These are phyloP conservation scores for Oenanthe javanica DNA, from an alignment of 140 eudicot genomes.

Conservation along the genomic window DNA sequence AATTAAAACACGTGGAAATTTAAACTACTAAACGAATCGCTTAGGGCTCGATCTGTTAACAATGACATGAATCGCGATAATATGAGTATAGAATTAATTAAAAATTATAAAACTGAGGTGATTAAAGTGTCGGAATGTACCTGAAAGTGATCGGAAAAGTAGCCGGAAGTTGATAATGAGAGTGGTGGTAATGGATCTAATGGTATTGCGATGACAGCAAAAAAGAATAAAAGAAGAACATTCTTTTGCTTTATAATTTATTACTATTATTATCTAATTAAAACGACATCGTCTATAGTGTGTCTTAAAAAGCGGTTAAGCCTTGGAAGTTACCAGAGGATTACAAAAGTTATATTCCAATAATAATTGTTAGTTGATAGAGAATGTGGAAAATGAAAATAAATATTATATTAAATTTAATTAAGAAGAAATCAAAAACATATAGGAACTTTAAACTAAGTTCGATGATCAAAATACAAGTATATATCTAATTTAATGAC, in stretches of 20 bases:
- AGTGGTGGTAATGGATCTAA: neutral
- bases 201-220: neutral
- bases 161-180: neutral
- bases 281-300: too few relatives aligned
- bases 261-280: too few relatives aligned
- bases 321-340: too few relatives aligned
- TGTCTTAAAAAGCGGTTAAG: too few relatives aligned
- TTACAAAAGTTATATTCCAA: too few relatives aligned
- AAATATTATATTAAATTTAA: too few relatives aligned
- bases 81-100: neutral
- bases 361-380: too few relatives aligned
- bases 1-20: neutral
- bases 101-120: neutral
- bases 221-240: neutral
- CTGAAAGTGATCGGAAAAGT: conserved; percentile 4
- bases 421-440: too few relatives aligned
- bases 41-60: neutral
- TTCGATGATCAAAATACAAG: too few relatives aligned
- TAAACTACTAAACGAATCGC: neutral
- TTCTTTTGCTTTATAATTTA: neutral
- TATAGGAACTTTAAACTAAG: too few relatives aligned
- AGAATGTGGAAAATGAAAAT: too few relatives aligned
- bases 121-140: neutral
- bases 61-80: neutral
- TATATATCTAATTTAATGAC: too few relatives aligned